phyloP scores from a whole-genome alignment of 148 eudicot species.

The Amaranthus hypochondriacus region DNA sequence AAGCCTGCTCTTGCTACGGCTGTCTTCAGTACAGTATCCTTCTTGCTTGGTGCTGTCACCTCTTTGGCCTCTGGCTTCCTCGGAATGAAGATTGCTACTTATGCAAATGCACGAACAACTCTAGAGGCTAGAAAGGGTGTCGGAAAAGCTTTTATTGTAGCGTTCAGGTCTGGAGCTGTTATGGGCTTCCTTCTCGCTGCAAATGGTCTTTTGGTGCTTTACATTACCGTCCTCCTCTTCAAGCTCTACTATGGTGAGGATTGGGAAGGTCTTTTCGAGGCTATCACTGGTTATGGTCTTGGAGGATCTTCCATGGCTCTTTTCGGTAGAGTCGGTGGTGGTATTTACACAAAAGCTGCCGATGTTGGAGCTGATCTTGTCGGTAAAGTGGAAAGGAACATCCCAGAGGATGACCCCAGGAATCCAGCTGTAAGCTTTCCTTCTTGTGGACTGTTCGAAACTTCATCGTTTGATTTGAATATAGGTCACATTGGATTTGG shows the following conservation, averaged over 20 bases:
- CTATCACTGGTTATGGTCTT: conserved; percentile 92
- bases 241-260: conserved; percentile 91
- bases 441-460: not conserved
- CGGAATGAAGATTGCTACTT: conserved; percentile 96
- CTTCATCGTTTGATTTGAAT: too few relatives aligned
- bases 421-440: conserved; percentile 69
- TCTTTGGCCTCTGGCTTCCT: conserved; percentile 86
- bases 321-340: conserved; percentile 94
- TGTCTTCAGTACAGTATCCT: conserved; percentile 71
- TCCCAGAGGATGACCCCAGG: conserved; percentile 93
- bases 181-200: conserved; percentile 98
- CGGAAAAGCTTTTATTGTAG: conserved; percentile 77
- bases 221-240: conserved; percentile 68
- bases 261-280: conserved; percentile 91
- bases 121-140: conserved; percentile 96
- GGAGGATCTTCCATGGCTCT: conserved; percentile 98
- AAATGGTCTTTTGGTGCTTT: conserved; percentile 78
- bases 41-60: conserved; percentile 78
- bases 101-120: conserved; percentile 92
- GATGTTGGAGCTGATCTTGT: conserved; percentile 99
- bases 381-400: conserved; percentile 87
- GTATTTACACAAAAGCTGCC: conserved; percentile 91
- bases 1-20: conserved; percentile 94
- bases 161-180: conserved; percentile 97
- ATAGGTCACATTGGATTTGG: too few relatives aligned